Base-by-base conservation (phyloP, 139 green algal species). In the Chlamydomonas sphaeroides region DNA sequence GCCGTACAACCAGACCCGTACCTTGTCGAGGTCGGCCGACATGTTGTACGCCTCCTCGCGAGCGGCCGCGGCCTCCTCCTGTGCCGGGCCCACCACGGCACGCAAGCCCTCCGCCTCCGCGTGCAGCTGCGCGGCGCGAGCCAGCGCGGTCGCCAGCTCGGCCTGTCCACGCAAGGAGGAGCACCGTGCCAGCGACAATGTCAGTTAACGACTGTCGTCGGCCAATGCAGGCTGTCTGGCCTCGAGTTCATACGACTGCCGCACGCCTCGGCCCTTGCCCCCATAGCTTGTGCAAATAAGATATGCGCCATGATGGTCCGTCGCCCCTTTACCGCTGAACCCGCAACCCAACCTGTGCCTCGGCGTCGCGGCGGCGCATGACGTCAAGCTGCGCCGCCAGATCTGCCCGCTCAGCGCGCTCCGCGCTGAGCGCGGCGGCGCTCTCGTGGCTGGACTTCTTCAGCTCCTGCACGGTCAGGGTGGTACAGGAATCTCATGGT, bases 331-430 rank as follows among this genome's bases (percentile, higher is more conserved):
- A n/a, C n/a, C n/a, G n/a, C n/a, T n/a, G n/a, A n/a, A n/a, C n/a
- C n/a, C n/a, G n/a, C n/a, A n/a, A n/a, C n/a, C n/a, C n/a, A n/a
- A 85, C 79, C 79, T 85, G 79, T 28, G 63, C 32, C 6, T 32
- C 57, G 25, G 51, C 38, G 21, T 68, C 66, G 4, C 30, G 39
- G 17, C 53, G 53, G 35, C 68, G 79, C 53, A 73, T 4, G 53
- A 65, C 53, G 17, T 65, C 67, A 48, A 80, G 62, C 62, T 86
- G 80, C 28, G 45, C 38, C n/a, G 63, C 35, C 61, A 80, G 62
- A 23, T 80, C 62, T 2, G 39, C 62, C 33, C 45, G 62, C 51
- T 69, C 71, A 5, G 63, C 70, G 5, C 35, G 57, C 1, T 2
- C 53, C 17, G 70, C 63, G n/a, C 35, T 36, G 4, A 86, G 42